Base-by-base conservation (phyloP, 1,284 basidiomycete genomes). In the Tilletiopsis washingtonensis region DNA sequence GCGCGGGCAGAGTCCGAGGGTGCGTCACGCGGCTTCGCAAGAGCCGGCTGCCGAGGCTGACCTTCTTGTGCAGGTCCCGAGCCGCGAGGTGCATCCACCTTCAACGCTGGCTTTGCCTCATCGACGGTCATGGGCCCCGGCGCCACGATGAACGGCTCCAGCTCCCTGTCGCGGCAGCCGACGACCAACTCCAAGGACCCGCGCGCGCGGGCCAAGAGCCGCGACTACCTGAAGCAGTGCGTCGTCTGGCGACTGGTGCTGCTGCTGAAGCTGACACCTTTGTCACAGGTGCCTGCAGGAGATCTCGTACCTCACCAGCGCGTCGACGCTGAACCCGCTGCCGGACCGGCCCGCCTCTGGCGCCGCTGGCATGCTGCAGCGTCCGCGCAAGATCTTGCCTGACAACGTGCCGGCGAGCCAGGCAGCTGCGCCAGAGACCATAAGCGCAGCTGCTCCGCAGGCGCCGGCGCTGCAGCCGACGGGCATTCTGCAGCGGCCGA, bases 161-260 rank as follows among this genome's bases (percentile, higher is more conserved):
- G 7, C 29, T 20, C 19, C 38, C 38, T 40, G 9, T 14, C 11
- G 11, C 38, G 38, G 6, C 20, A n/a, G n/a, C 20, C 12, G 9
- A 14, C 40, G 11, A 45, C 20, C 90, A 84, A 75, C 82, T 81
- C 45, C 83, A 84, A 85, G 57, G 91, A 98, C 75, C 88, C 90
- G 19, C 93, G 94, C 75, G 88, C 88, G 62, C 82, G 93, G 61
- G 90, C 91, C 38, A 81, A 89, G 57, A 93, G 89, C 77, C 80
- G 91, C 51, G 94, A 98, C 57, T 99, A 97, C 74, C 81, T 99
- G 62, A 97, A 98, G 76, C 93, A 98, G 82, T 90, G 65, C 63
- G 85, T 80, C 2, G n/a, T 27, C 29, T 12, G 15, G 5, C 15
- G 11, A 19, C 14, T 20, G 39, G 39, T 19, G 19, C 21, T 14